phyloP scores from a whole-genome alignment of 805 yeast genomes.

The Myxozyma sirexii region DNA sequence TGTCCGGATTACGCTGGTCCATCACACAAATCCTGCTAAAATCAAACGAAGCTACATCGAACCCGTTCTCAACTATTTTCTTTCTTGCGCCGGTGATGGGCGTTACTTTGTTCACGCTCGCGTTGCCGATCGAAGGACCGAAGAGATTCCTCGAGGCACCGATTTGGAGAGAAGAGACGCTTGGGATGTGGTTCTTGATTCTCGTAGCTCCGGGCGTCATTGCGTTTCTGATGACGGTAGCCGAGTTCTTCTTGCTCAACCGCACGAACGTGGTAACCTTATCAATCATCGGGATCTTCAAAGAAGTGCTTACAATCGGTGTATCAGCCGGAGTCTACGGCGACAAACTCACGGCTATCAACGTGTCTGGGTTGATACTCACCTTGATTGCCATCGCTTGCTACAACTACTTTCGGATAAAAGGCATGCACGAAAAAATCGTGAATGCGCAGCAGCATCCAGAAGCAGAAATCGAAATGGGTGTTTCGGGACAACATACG shows the following conservation, averaged over 20 bases:
- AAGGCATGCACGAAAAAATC: constrained; percentile 22
- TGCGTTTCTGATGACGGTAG: constrained; percentile 87
- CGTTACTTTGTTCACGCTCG: constrained; percentile 59
- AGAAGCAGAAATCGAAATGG: neutral
- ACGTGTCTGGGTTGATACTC: constrained; percentile 70
- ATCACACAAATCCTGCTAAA: constrained; percentile 81
- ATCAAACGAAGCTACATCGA: constrained; percentile 54
- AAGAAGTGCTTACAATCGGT: constrained; percentile 81
- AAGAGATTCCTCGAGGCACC: constrained; percentile 52
- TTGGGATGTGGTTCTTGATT: constrained; percentile 56
- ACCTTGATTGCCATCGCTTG: constrained; percentile 79
- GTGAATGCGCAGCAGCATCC: neutral
- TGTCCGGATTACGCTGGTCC: constrained; percentile 94
- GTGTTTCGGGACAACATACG: neutral
- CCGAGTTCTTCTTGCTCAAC: constrained; percentile 59
- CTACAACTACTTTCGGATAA: constrained; percentile 59
- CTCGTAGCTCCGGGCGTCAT: constrained; percentile 79
- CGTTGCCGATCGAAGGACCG: constrained; percentile 72
- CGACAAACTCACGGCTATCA: constrained; percentile 68
- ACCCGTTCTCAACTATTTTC: constrained; percentile 82
- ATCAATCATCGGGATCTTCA: constrained; percentile 89
- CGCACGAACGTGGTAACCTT: constrained; percentile 83
- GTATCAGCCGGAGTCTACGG: constrained; percentile 71
- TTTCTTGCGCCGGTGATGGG: constrained; percentile 87
- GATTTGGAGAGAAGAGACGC: constrained; percentile 68